Percentiles rank a stretch among this genome's conserved stretches.
phyloP scores from a whole-genome alignment of 257 asterid genomes.

The Eucommia ulmoides region DNA sequence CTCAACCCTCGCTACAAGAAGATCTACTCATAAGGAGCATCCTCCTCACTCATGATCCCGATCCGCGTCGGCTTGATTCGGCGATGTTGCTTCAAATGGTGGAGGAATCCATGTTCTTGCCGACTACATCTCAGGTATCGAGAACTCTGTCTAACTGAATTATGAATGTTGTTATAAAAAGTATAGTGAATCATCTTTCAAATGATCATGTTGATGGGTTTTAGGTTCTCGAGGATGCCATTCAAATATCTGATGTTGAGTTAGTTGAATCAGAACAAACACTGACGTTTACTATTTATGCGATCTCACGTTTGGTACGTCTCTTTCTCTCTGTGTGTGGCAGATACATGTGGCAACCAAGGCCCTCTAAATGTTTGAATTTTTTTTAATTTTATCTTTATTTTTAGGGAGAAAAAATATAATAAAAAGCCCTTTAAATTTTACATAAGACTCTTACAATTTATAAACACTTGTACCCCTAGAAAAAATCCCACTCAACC shows the following conservation, averaged over 20 bases:
- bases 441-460: no score
- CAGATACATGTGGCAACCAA: no score
- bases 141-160: background rate
- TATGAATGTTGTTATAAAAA: no score
- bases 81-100: slow-evolving; percentile 21
- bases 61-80: slow-evolving; percentile 35
- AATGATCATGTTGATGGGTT: slow-evolving; percentile 14
- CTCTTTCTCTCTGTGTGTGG: background rate
- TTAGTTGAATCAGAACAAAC: slow-evolving; percentile 27
- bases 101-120: background rate
- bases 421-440: no score
- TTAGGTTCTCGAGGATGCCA: no score
- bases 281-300: slow-evolving; percentile 26
- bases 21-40: slow-evolving; percentile 41
- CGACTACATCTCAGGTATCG: background rate
- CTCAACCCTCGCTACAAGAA: no score
- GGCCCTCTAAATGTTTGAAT: background rate
- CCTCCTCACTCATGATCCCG: slow-evolving; percentile 48
- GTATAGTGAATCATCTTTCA: slow-evolving; percentile 24
- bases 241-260: slow-evolving; percentile 13
- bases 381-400: no score
- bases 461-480: no score
- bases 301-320: slow-evolving; percentile 23
- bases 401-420: no score
- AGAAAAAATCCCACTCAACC: no score